phyloP scores from a whole-genome alignment of 2,329 filamentous ascomycete genomes.

The Drechmeria coniospora region DNA sequence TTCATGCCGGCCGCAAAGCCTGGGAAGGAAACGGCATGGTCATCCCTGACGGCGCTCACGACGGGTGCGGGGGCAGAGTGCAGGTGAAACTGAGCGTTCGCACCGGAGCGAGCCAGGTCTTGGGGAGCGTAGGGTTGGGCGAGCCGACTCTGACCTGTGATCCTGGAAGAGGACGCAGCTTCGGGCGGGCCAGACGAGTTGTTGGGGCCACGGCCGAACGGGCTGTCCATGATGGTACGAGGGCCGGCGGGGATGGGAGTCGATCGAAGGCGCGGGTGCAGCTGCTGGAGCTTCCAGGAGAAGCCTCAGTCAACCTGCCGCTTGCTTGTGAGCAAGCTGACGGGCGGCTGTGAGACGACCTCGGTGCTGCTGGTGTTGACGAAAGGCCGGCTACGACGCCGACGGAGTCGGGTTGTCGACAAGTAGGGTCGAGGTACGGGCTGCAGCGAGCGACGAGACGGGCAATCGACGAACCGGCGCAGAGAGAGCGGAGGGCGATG shows the following conservation, averaged over 20 bases:
- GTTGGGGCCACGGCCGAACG: conserved; percentile 11
- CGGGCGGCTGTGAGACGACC: neutral
- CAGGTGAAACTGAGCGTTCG: conserved; percentile 29
- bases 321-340: conserved; percentile 6
- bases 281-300: conserved; percentile 6
- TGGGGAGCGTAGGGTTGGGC: conserved; percentile 12
- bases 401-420: too few relatives aligned
- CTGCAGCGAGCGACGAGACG: too few relatives aligned
- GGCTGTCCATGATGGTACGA: conserved; percentile 6
- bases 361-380: too few relatives aligned
- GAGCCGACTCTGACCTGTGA: conserved; percentile 4
- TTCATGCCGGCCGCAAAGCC: conserved; percentile 3
- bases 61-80: conserved; percentile 24
- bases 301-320: conserved; percentile 8
- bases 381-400: too few relatives aligned
- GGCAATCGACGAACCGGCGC: too few relatives aligned
- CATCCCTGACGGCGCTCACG: conserved; percentile 30
- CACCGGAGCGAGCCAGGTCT: conserved; percentile 15
- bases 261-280: conserved; percentile 4
- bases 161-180: conserved; percentile 9
- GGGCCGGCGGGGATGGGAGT: conserved; percentile 5
- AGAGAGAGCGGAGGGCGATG: too few relatives aligned
- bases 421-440: too few relatives aligned
- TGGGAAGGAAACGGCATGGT: conserved; percentile 8
- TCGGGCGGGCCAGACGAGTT: conserved; percentile 11